These are phyloP conservation scores for Rhodocollybia butyracea DNA, from an alignment of 768 basidiomycete genomes.

Conservation along the genomic window DNA sequence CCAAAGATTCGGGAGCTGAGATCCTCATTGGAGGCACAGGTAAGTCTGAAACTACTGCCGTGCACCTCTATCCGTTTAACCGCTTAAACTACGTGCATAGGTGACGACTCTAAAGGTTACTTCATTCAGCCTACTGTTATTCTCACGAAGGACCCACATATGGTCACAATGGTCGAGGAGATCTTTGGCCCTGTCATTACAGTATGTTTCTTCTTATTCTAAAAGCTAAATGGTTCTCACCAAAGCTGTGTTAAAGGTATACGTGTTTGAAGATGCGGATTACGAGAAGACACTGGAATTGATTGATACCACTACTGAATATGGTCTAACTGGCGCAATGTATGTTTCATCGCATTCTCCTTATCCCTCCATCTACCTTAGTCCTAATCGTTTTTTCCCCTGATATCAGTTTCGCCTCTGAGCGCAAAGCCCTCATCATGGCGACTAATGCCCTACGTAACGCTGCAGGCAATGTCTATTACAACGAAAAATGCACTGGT, in stretches of 20 bases:
- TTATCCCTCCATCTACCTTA: too few relatives aligned
- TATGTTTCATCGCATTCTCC: constrained; percentile 45
- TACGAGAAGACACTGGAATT: constrained; percentile 85
- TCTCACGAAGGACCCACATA: constrained; percentile 84
- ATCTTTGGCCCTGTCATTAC: constrained; percentile 97
- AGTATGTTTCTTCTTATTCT: constrained; percentile 34
- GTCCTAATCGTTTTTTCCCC: not conserved
- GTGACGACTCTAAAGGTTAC: constrained; percentile 88
- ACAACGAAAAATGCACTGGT: constrained; percentile 97
- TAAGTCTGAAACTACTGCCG: constrained; percentile 22
- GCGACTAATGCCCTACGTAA: constrained; percentile 85
- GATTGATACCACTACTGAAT: constrained; percentile 81
- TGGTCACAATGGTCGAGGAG: constrained; percentile 89
- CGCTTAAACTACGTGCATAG: too few relatives aligned
- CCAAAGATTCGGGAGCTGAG: constrained; percentile 87
- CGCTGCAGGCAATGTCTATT: constrained; percentile 95
- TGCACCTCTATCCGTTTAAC: not conserved
- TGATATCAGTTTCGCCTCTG: constrained; percentile 71
- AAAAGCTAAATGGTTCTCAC: not conserved
- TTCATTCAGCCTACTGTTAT: constrained; percentile 95
- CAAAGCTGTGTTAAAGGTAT: constrained; percentile 48
- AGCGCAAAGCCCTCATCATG: constrained; percentile 74
- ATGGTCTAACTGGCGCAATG: constrained; percentile 96
- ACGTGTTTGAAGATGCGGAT: constrained; percentile 83
- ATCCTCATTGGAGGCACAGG: constrained; percentile 83